phyloP scores from a whole-genome alignment of 305 asterid species.

The Fraxinus velutina region DNA sequence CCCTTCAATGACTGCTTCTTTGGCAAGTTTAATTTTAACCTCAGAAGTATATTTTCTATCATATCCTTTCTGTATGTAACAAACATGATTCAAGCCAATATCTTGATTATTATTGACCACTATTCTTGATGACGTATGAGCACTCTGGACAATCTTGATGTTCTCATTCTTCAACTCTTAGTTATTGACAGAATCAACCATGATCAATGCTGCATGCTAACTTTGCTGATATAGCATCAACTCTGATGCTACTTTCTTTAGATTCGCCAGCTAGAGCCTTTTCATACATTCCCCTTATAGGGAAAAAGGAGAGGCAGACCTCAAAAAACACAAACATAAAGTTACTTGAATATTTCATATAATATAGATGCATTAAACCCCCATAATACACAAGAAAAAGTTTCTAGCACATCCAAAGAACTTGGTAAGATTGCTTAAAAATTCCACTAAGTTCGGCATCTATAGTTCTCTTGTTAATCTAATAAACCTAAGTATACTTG shows the following conservation, averaged over 20 bases:
- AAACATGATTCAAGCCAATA: not conserved
- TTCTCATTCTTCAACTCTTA: conserved; percentile 18
- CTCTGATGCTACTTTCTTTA: no score
- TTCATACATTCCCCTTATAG: not conserved
- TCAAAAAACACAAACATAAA: not conserved
- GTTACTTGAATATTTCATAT: not conserved
- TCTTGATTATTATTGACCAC: conserved; percentile 48
- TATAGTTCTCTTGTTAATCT: not conserved
- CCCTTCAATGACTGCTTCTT: not conserved
- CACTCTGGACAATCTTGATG: not conserved
- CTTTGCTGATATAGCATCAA: not conserved
- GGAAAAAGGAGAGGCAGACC: not conserved
- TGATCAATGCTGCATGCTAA: not conserved
- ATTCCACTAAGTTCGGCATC: not conserved
- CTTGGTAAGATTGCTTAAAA: not conserved
- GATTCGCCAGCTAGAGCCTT: not conserved
- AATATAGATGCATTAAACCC: not conserved
- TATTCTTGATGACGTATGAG: conserved; percentile 57
- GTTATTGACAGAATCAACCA: conserved; percentile 20
- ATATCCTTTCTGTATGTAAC: not conserved
- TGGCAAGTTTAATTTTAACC: not conserved
- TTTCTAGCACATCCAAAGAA: not conserved
- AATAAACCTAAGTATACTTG: not conserved
- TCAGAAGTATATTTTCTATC: not conserved
- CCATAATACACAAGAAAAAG: not conserved